Evolutionary conservation across 208 protist species (phyloP), one percentile per base, ranked within the genome.

Genomic region (Acanthamoeba healyi): DNA sequence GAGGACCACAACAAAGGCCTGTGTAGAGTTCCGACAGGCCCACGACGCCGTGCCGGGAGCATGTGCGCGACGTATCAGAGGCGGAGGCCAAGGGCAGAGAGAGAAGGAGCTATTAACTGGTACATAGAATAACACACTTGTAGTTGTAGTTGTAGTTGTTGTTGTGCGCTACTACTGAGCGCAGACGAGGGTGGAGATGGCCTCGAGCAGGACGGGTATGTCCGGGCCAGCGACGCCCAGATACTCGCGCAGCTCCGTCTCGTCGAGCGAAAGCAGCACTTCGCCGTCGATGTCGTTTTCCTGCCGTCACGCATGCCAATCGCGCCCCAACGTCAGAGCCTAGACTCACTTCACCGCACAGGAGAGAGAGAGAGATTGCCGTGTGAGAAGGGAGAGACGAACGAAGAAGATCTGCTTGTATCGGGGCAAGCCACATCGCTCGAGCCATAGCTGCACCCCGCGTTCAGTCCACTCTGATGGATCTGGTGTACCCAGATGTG

Each of bases 391-490:
- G 67, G 38, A 82, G 42, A 38, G 32, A 84, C 26, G 44, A 38
- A 86, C 77, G 34, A 61, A 86, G 77, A 86, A 86, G 38, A 86
- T 86, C n/a, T 86, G 77, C 44, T 86, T 86, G 44, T 86, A 86
- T 56, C 77, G 22, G 40, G 77, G 77, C 77, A 86, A 40, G 44
- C 77, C 77, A 5, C 22, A 34, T 32, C 77, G 40, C 14, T 86
- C 77, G 26, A 86, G 77, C 77, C 77, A 86, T 44, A 86, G 26
- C 46, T 86, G 77, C 9, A 84, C 74, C 9, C 74, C 74, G n/a
- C 74, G 3, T 36, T 84, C 74, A 44, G 74, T 84, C 74, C 74
- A 84, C 44, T 84, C 74, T 26, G 44, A 32, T 10, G 74, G 74
- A 22, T 84, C 74, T 84, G 67, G 63, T 4, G 44, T 49, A 4